Evolutionary conservation across 345 rosid genomes (phyloP), one percentile per base, ranked within the genome.

Genomic region (Lepidium aucheri): DNA sequence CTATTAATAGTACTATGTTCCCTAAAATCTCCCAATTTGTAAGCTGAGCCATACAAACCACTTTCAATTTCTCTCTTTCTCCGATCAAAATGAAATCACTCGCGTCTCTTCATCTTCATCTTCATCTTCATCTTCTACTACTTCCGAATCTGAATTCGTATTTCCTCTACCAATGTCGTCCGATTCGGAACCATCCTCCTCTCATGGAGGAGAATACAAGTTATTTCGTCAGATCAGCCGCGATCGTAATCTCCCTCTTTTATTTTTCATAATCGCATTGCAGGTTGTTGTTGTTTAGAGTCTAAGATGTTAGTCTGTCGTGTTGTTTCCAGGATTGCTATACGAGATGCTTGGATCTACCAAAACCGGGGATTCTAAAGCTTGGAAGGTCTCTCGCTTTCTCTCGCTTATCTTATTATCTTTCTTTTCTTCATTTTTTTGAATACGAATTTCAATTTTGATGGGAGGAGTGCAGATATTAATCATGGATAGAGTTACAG

Each of bases 401-500:
- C n/a, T 70, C 35, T 13, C 47, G 15, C 32, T 28, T 8, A 15
- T 28, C 17, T 51, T 3, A 2, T 53, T n/a, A n/a, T 40, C 8
- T 10, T 6, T 18, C 12, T 13, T 9, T 17, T 51, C 15, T 3
- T 7, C 14, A 9, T 4, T 34, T 7, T 50, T 2, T 0, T 26
- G 6, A 0, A 24, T 49, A 8, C 5, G 3, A 3, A 14, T 28
- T 0, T 7, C 1, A 3, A 18, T 9, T 28, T 47, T 47, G 55
- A 8, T 7, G 49, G 26, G 8, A 6, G n/a, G 36, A 28, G 42
- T 42, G 40, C 82, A 91, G 97, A 87, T 91, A 34, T 84, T 91
- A 24, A 91, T 91, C 63, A 91, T 91, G 96, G 97, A 91, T 60
- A 91, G 82, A 75, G 96, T 91, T 63, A 91, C 94, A 1, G 80